Conservation (phyloP, 2,329 filamentous ascomycete genomes). For the Aspergillus phoenicis region DNA sequence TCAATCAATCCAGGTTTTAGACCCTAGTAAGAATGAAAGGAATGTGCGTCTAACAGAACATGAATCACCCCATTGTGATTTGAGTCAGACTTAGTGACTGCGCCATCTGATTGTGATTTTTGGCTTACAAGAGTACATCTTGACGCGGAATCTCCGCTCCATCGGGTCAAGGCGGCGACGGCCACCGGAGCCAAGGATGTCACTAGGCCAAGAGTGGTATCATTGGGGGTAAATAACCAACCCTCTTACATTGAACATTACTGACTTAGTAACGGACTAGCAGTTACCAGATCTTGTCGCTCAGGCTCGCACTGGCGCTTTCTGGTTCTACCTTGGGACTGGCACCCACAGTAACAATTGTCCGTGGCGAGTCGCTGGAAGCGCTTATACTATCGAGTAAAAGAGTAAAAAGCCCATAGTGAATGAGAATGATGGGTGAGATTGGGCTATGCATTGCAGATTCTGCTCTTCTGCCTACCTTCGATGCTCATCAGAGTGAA, state of each 20-base stretch:
- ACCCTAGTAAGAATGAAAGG: neutral
- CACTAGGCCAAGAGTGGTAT: slow-evolving; percentile 1
- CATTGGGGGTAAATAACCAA: neutral
- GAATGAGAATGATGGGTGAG: neutral
- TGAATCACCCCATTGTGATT: neutral
- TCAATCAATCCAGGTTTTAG: neutral
- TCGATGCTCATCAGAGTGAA: neutral
- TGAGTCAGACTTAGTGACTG: neutral
- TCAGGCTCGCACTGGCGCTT: neutral
- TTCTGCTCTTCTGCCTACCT: neutral
- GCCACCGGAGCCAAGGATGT: slow-evolving; percentile 17
- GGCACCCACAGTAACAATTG: neutral
- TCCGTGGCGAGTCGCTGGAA: neutral
- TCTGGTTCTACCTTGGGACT: neutral
- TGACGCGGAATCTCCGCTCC: slow-evolving; percentile 1
- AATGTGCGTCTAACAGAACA: neutral
- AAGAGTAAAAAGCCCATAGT: no score
- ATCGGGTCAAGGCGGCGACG: slow-evolving; percentile 20
- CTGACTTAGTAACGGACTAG: neutral
- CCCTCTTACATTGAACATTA: neutral
- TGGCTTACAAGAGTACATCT: neutral
- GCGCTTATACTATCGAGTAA: neutral
- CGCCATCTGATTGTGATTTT: neutral
- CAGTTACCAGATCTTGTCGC: neutral
- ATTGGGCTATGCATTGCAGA: no score